phyloP scores from a whole-genome alignment of 1,284 basidiomycete species.

The Ustilago loliicola region DNA sequence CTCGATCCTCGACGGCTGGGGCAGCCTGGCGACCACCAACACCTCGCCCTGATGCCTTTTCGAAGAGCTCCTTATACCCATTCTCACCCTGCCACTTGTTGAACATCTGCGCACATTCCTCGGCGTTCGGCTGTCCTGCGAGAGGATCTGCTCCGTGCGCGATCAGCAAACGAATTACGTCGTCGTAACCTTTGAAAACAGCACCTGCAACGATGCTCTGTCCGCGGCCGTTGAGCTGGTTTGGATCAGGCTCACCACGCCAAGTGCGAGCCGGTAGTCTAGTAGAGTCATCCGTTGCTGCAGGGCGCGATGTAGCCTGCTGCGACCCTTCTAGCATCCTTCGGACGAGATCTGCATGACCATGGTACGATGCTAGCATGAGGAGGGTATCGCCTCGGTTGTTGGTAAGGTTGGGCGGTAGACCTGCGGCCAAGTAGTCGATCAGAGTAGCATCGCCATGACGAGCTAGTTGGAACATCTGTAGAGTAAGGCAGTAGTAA shows the following conservation, averaged over 20 bases:
- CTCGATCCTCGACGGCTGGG: slow-evolving; percentile 53
- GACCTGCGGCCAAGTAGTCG: slow-evolving; percentile 78
- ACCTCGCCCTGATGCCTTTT: slow-evolving; percentile 49
- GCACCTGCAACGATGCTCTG: slow-evolving; percentile 87
- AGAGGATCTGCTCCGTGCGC: slow-evolving; percentile 79
- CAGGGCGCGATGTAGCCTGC: slow-evolving; percentile 1
- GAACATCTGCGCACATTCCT: slow-evolving; percentile 75
- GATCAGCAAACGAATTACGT: slow-evolving; percentile 77
- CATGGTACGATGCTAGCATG: slow-evolving; percentile 86
- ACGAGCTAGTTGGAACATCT: slow-evolving; percentile 82
- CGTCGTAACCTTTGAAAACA: slow-evolving; percentile 80
- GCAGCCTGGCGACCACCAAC: slow-evolving; percentile 44
- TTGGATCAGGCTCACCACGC: slow-evolving; percentile 48
- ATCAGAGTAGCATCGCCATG: slow-evolving; percentile 74
- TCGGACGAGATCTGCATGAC: slow-evolving; percentile 76
- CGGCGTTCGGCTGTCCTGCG: slow-evolving; percentile 79
- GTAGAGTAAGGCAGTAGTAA: background rate
- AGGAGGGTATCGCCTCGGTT: slow-evolving; percentile 73
- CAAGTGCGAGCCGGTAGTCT: slow-evolving; percentile 8
- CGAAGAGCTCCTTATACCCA: slow-evolving; percentile 51
- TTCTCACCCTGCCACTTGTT: slow-evolving; percentile 56
- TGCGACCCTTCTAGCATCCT: slow-evolving; percentile 72
- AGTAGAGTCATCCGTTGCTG: background rate
- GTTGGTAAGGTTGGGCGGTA: slow-evolving; percentile 84
- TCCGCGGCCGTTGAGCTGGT: slow-evolving; percentile 79